A percentile compares a stretch with the other conserved stretches of the same genome.
Conservation (phyloP, 75 land plant genomes). For the Ceratopteris richardii region DNA sequence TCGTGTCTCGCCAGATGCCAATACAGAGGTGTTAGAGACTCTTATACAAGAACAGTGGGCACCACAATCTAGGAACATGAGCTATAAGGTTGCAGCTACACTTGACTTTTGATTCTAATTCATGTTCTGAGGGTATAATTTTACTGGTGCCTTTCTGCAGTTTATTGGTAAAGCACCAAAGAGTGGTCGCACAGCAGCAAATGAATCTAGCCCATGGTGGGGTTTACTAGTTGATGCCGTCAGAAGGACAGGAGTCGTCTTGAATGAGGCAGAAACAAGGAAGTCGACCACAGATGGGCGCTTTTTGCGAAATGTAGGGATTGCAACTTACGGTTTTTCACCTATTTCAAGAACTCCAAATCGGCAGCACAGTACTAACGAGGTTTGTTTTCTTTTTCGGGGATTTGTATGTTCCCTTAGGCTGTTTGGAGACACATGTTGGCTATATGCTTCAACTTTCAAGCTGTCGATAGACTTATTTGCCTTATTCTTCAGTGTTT, state of each 20-base stretch:
- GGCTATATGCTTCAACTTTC: no score
- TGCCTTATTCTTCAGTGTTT: no score
- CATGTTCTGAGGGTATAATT: no score
- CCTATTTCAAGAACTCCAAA: conserved; percentile 36
- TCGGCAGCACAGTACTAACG: conserved; percentile 9
- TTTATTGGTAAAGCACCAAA: conserved; percentile 6
- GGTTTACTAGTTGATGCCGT: conserved; percentile 55
- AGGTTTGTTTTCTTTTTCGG: conserved; percentile 4
- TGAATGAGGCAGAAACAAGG: conserved; percentile 66
- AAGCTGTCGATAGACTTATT: no score
- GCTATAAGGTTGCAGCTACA: conserved; percentile 48
- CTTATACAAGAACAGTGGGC: conserved; percentile 93
- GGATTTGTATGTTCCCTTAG: no score
- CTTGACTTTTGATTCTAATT: no score
- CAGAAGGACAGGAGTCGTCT: conserved; percentile 51
- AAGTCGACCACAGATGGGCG: conserved; percentile 87
- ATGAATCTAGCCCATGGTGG: conserved; percentile 92
- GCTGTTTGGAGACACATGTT: no score
- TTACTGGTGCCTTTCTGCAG: not conserved
- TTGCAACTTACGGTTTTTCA: conserved; percentile 93
- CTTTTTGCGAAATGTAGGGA: conserved; percentile 47
- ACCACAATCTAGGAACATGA: conserved; percentile 82
- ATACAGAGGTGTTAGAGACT: conserved; percentile 49
- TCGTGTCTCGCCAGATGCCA: conserved; percentile 66
- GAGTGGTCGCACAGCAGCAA: conserved; percentile 40